These are phyloP conservation scores for Aspergillus taichungensis DNA, from an alignment of 495 filamentous ascomycete species.

Conservation along the genomic window DNA sequence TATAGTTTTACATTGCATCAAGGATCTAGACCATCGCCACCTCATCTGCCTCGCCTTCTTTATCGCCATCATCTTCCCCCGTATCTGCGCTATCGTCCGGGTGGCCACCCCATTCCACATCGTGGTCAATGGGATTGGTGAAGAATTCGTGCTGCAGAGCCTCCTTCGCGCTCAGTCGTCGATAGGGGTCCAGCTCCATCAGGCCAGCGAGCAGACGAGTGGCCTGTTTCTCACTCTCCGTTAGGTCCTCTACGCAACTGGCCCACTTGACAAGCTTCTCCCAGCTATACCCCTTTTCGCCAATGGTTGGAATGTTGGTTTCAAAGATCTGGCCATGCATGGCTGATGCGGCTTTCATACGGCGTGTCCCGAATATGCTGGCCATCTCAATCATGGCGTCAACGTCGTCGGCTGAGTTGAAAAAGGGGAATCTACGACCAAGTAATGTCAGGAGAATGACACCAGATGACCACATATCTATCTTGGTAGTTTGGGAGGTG, in stretches of 20 bases:
- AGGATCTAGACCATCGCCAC: conserved; percentile 34
- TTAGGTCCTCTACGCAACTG: conserved; percentile 43
- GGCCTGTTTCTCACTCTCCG: conserved; percentile 40
- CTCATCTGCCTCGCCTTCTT: conserved; percentile 32
- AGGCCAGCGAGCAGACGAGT: conserved; percentile 55
- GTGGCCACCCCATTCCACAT: conserved; percentile 38
- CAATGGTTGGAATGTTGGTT: conserved; percentile 83
- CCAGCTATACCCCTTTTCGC: conserved; percentile 70
- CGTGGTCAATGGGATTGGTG: conserved; percentile 38
- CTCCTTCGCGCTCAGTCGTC: conserved; percentile 48
- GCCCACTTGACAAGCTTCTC: conserved; percentile 95
- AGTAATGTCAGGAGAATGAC: conserved; percentile 90
- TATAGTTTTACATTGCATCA: conserved; percentile 13
- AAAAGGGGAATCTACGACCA: conserved; percentile 88
- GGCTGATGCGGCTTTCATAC: conserved; percentile 73
- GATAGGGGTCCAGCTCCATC: conserved; percentile 48
- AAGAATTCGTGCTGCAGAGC: conserved; percentile 61
- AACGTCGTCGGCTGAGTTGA: conserved; percentile 93
- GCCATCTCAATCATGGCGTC: conserved; percentile 96
- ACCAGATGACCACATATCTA: conserved; percentile 95
- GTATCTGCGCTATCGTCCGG: conserved; percentile 35
- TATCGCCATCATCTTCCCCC: conserved; percentile 25
- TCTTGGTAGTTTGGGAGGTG: conserved; percentile 89
- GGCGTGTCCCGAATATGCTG: conserved; percentile 78
- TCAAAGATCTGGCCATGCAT: conserved; percentile 86